phyloP scores from a whole-genome alignment of 1,284 basidiomycete genomes.

The Fomitopsis schrenkii region DNA sequence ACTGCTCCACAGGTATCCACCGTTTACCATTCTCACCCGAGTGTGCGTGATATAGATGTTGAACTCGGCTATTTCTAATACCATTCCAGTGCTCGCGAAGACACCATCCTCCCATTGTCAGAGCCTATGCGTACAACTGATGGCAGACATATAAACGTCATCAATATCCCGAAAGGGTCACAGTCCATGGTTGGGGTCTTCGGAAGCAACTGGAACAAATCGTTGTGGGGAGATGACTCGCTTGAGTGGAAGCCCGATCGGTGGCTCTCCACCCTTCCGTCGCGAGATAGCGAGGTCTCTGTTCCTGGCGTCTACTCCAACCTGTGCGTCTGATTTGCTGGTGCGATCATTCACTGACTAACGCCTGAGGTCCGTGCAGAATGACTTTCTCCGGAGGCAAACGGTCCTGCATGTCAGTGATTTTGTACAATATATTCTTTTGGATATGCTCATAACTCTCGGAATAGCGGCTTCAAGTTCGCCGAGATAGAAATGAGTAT shows the following conservation, averaged over 20 bases:
- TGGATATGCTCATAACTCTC: neutral
- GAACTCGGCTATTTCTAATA: too few species aligned
- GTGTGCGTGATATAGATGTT: neutral
- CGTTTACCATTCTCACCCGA: neutral
- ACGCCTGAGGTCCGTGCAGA: neutral
- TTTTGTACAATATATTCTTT: neutral
- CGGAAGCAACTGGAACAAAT: constrained; percentile 34
- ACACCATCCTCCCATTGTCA: constrained; percentile 48
- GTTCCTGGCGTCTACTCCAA: constrained; percentile 10
- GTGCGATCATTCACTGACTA: neutral
- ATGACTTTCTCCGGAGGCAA: constrained; percentile 11
- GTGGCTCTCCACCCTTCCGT: constrained; percentile 7
- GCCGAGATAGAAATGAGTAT: constrained; percentile 4
- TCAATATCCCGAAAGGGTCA: constrained; percentile 44
- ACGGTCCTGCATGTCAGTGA: constrained; percentile 13
- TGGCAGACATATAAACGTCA: constrained; percentile 32
- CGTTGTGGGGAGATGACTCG: constrained; percentile 6
- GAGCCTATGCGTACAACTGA: constrained; percentile 34
- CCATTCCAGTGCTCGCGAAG: constrained; percentile 25
- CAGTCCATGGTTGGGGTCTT: constrained; percentile 34
- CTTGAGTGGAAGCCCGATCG: constrained; percentile 8
- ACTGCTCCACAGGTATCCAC: neutral
- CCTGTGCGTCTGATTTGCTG: neutral
- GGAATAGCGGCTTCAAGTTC: too few species aligned
- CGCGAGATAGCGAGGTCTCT: constrained; percentile 4